Conservation (phyloP, 495 filamentous ascomycete species). For the Bathelium albidoporum region DNA sequence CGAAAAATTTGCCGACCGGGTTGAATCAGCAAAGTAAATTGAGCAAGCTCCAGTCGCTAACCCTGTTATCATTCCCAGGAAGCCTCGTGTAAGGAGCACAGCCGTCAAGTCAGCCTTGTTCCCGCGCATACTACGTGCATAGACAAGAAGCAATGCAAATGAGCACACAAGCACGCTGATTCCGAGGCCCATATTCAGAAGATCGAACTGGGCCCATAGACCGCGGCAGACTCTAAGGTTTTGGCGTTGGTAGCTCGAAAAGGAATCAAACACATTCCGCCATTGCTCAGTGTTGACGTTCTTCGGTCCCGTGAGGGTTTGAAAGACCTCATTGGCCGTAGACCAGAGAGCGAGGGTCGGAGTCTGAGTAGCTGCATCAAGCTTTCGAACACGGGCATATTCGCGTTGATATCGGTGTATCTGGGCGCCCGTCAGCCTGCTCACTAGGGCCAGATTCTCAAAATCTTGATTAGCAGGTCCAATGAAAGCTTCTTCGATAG, state of each 20-base stretch:
- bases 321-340: constrained; percentile 40
- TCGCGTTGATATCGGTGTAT: constrained; percentile 77
- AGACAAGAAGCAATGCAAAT: constrained; percentile 56
- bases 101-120: constrained; percentile 45
- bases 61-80: constrained; percentile 26
- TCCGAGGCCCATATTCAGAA: constrained; percentile 72
- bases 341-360: constrained; percentile 52
- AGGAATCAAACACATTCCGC: constrained; percentile 45
- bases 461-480: constrained; percentile 57
- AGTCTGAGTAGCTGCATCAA: constrained; percentile 46
- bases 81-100: constrained; percentile 31
- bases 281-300: constrained; percentile 28
- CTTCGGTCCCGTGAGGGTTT: constrained; percentile 26
- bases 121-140: constrained; percentile 49
- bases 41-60: constrained; percentile 20
- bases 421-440: constrained; percentile 68
- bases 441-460: constrained; percentile 63
- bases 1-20: constrained; percentile 23
- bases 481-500: constrained; percentile 88
- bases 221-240: constrained; percentile 71
- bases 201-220: constrained; percentile 85
- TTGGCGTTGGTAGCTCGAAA: constrained; percentile 62
- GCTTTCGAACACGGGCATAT: constrained; percentile 51
- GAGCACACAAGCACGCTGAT: constrained; percentile 58
- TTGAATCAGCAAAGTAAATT: background rate